Evolutionary conservation across 2,329 filamentous ascomycete genomes (phyloP).

Genomic region (Aaosphaeria pasadenensis): DNA sequence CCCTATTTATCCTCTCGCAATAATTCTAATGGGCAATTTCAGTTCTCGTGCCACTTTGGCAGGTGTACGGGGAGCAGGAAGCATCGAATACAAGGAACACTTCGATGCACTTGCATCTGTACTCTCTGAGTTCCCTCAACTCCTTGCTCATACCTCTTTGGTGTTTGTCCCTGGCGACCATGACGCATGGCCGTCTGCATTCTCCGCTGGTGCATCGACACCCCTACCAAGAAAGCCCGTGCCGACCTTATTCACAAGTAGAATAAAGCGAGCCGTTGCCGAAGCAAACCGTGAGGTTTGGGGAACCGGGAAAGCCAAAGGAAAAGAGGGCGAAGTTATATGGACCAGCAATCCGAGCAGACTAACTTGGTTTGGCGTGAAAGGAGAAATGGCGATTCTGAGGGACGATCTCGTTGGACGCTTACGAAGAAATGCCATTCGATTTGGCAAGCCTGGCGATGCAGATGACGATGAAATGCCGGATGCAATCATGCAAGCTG

Average conservation of each 20-base stretch:
- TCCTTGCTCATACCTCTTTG: conserved; percentile 79
- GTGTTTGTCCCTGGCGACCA: conserved; percentile 95
- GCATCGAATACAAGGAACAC: conserved; percentile 95
- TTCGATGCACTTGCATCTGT: conserved; percentile 84
- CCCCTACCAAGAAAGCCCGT: conserved; percentile 69
- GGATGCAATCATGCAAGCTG: conserved; percentile 9
- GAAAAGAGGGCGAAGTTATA: conserved; percentile 66
- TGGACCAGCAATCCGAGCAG: conserved; percentile 89
- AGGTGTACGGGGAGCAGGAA: conserved; percentile 68
- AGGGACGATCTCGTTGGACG: conserved; percentile 82
- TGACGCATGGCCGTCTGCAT: conserved; percentile 92
- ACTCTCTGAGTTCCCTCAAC: conserved; percentile 76
- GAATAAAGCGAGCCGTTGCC: conserved; percentile 77
- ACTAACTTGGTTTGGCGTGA: conserved; percentile 79
- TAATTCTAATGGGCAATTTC: conserved; percentile 87
- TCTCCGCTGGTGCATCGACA: conserved; percentile 70
- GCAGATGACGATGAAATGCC: conserved; percentile 24
- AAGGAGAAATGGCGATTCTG: conserved; percentile 83
- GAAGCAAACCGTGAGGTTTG: conserved; percentile 69
- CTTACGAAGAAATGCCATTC: conserved; percentile 72
- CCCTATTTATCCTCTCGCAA: conserved; percentile 68
- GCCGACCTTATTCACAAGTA: conserved; percentile 85
- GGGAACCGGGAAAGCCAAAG: conserved; percentile 42
- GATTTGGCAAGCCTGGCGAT: conserved; percentile 54
- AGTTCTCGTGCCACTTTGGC: conserved; percentile 56